phyloP scores from a whole-genome alignment of 2,329 filamentous ascomycete genomes.

The Trichoderma afroharzianum region DNA sequence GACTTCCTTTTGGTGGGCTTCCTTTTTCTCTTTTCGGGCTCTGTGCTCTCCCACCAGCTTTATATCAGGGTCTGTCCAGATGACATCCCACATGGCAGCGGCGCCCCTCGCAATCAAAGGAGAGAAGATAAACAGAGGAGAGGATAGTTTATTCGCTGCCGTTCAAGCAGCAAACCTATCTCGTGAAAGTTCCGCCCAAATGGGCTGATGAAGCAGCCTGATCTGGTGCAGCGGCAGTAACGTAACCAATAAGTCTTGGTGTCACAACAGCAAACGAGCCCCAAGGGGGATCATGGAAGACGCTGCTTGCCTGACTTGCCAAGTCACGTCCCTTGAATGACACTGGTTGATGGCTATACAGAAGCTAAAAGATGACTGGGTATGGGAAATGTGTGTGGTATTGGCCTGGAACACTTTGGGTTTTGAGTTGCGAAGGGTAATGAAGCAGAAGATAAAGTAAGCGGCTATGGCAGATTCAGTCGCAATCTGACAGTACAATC shows the following conservation, averaged over 20 bases:
- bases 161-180: background rate
- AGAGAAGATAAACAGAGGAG: background rate
- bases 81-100: slow-evolving; percentile 52
- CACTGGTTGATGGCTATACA: background rate
- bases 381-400: background rate
- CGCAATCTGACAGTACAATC: background rate
- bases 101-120: slow-evolving; percentile 3
- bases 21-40: slow-evolving; percentile 43
- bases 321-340: background rate
- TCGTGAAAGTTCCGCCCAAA: background rate
- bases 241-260: slow-evolving; percentile 11
- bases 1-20: slow-evolving; percentile 16
- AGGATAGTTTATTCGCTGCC: background rate
- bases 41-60: slow-evolving; percentile 53
- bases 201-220: background rate
- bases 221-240: slow-evolving; percentile 18
- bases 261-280: slow-evolving; percentile 16
- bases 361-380: background rate
- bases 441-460: background rate
- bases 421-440: slow-evolving; percentile 12
- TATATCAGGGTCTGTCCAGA: slow-evolving; percentile 54
- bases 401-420: background rate
- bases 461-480: background rate
- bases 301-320: background rate
- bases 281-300: background rate